Evolutionary conservation across 176 grass and related monocot genomes (phyloP), one percentile per base, ranked within the genome.

Genomic region (Zoysia japonica): DNA sequence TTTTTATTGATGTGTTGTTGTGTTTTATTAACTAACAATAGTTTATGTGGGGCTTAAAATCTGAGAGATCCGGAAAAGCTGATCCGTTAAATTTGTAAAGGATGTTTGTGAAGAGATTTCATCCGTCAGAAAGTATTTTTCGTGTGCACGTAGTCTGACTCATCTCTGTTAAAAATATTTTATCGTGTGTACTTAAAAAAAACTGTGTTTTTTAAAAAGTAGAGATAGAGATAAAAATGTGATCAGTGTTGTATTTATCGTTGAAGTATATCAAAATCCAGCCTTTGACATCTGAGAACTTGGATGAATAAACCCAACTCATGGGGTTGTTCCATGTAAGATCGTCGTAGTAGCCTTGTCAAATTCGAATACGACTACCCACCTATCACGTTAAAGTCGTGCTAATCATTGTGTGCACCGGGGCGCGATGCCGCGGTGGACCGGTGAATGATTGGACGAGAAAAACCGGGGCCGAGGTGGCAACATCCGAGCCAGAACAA

Each of bases 371-470:
- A 14, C 68, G 20, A 15, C 6, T 51, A 17, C 70, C 49, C 28
- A 16, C 35, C 49, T 5, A 36, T 2, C 9, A 17, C 8, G 35
- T 53, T 39, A 51, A 71, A 51, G 3, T 51, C 28, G 12, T 37
- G 11, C 2, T 3, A 54, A 54, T 72, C 70, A 54, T 54, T 28
- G 28, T 39, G 50, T 9, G 15, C 47, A 16, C 28, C 68, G 10
- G 7, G 47, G 47, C 47, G 28, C 47, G 20, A 28, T 37, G 68
- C 48, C 36, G 35, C 35, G 7, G 13, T 17, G 36, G 49, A 38
- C 47, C 11, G 68, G 68, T 71, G 66, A 20, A 39, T 72, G 70
- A 72, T 72, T 72, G 48, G 68, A 51, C 51, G 28, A 51, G 47
- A 35, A 7, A 5, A 14, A 36, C 47, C 46, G 45, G n/a, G 20